Evolutionary conservation across 177 flowering plant genomes (phyloP), one percentile per base, ranked within the genome.

Genomic region (Vitis hybrid): DNA sequence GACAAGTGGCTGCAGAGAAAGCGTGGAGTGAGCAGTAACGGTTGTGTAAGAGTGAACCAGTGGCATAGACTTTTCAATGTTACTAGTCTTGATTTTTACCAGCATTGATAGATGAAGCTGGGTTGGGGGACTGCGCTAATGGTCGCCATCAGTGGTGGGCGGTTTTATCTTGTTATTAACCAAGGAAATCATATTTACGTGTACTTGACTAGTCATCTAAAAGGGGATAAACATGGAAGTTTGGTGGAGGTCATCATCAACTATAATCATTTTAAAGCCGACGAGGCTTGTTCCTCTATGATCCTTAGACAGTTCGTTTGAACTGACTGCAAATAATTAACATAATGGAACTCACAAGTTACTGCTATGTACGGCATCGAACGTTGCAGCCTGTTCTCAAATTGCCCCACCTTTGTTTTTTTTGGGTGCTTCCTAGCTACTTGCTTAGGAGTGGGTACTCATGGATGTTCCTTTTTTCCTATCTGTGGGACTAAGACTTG

Each of bases 381-480:
- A 56, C 63, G 76, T 63, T 58, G 68, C 68, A 68, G 40, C 52
- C 76, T 74, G 30, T 35, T 35, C 46, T 35, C 46, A 35, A 35
- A 6, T 35, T 35, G 8, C 46, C 46, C 46, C 46, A 69, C 56
- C 76, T 63, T 13, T 56, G 16, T 27, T 16, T 27, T 15, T 49
- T 61, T 18, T 68, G 46, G 55, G 21, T 11, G 2, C 56, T 10
- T 19, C 16, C 13, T 52, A 6, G 67, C 56, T 19, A 64, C 35
- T 52, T 72, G 70, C 35, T 15, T 12, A 2, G n/a, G 11, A 21
- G 18, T 18, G 21, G 70, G 51, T 61, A 27, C 32, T 19, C 27
- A 35, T 9, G 19, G n/a, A 15, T 18, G 63, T n/a, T 14, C 4
- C 11, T 40, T 10, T 46, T 12, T 9, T 49, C 30, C 6, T 27